Evolutionary conservation across 441 rosid genomes (phyloP).

Genomic region (Populus hybrid): DNA sequence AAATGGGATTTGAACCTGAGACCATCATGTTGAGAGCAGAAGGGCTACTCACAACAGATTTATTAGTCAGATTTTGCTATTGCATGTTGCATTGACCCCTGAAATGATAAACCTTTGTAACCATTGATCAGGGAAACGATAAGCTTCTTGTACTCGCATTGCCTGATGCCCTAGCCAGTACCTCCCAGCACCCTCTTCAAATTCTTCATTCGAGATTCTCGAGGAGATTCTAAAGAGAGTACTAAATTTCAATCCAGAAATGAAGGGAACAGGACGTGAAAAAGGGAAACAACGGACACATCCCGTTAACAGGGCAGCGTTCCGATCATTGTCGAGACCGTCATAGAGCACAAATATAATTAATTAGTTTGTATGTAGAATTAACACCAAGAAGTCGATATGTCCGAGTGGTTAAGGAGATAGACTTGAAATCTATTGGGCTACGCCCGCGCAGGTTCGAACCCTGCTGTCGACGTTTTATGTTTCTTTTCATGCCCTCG

Average conservation of each 20-base stretch:
- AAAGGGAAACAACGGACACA: not conserved
- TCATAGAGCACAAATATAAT: too few species aligned
- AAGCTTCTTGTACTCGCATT: too few species aligned
- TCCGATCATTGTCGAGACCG: too few species aligned
- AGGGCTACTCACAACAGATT: too few species aligned
- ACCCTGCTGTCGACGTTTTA: conserved; percentile 95
- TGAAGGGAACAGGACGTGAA: not conserved
- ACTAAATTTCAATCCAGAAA: not conserved
- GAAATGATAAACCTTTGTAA: not conserved
- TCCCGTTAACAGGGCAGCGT: not conserved
- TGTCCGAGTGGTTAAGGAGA: conserved; percentile 99
- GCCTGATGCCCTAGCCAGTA: too few species aligned
- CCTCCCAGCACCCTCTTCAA: not conserved
- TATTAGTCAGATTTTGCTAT: not conserved
- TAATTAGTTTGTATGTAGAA: too few species aligned
- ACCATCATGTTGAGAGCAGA: too few species aligned
- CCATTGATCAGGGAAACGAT: too few species aligned
- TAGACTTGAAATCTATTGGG: conserved; percentile 98
- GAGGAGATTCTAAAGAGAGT: not conserved
- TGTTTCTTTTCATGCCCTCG: too few species aligned
- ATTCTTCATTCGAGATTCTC: not conserved
- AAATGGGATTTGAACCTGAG: too few species aligned
- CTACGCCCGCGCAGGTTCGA: conserved; percentile 93
- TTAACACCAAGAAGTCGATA: conserved; percentile 43
- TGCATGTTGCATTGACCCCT: not conserved